Evolutionary conservation across 2,329 filamentous ascomycete species (phyloP), one percentile per base, ranked within the genome.

Genomic region (Cladophialophora bantiana): DNA sequence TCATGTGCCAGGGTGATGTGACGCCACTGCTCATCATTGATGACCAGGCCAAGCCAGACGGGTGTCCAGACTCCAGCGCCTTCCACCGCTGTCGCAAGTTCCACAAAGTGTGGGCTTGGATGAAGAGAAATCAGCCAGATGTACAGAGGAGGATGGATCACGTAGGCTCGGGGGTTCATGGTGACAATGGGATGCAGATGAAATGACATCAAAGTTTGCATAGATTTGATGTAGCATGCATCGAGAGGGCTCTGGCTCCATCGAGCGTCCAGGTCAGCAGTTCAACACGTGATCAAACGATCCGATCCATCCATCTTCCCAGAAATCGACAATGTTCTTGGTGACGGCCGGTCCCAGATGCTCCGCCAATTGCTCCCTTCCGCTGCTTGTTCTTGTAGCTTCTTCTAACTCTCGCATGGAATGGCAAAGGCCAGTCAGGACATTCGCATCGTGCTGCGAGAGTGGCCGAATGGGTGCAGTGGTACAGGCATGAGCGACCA

Each of bases 351-450:
- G 18, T 18, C 61, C 69, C 15, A 73, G 53, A 48, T 40, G 61
- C 4, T 67, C 38, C 6, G 50, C 15, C 18, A 73, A 61, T 31
- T 13, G 53, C 15, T 59, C 61, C 32, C 40, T 66, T 6, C 67
- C 70, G 20, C 34, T 13, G 31, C n/a, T 62, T 15, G 64, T 69
- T 50, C 71, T 67, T 4, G 71, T 71, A 36, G 60, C 67, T 60
- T 68, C 54, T 55, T 72, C 71, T 34, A 73, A 60, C 12, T 58
- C 58, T 10, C 65, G 58, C 18, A 73, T 53, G 15, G 70, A 68
- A 2, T 71, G 73, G 57, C 74, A 76, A 36, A 78, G 61, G 65
- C 77, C 74, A 55, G 72, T 76, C 45, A 80, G 67, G 26, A 77
- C 70, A 62, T 76, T 75, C 1, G 66, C 71, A 15, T 77, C 72